These are phyloP conservation scores for Aspergillus sclerotiicarbonarius DNA, from an alignment of 495 filamentous ascomycete genomes.

Conservation along the genomic window DNA sequence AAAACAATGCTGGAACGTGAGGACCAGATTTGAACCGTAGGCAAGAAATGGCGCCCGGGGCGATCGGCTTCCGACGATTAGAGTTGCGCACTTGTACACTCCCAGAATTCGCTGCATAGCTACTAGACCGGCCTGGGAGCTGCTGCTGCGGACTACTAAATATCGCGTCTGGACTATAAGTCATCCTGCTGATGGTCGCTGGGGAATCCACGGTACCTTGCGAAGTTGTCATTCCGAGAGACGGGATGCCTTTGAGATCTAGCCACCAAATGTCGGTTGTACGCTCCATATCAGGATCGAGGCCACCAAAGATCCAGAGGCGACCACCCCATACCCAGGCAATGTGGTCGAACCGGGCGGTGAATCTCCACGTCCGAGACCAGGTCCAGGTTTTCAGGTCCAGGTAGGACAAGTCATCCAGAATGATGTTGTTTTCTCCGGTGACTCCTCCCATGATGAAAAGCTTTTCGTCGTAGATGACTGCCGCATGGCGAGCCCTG, in stretches of 20 bases:
- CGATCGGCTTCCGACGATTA: conserved; percentile 66
- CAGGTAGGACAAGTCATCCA: conserved; percentile 94
- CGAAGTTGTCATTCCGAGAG: conserved; percentile 71
- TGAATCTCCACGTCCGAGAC: conserved; percentile 95
- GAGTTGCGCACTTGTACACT: conserved; percentile 78
- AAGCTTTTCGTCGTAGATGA: conserved; percentile 92
- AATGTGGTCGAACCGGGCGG: conserved; percentile 88
- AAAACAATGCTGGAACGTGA: conserved; percentile 80
- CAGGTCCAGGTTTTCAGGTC: conserved; percentile 97
- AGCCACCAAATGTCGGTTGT: conserved; percentile 95
- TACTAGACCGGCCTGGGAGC: conserved; percentile 56
- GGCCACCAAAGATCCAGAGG: conserved; percentile 95
- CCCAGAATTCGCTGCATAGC: conserved; percentile 86
- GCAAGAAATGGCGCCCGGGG: conserved; percentile 86
- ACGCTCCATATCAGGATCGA: conserved; percentile 93
- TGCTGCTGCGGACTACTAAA: conserved; percentile 43
- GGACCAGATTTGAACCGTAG: conserved; percentile 85
- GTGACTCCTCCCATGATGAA: conserved; percentile 91
- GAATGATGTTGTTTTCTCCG: conserved; percentile 79
- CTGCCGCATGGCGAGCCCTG: conserved; percentile 86
- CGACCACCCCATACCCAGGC: conserved; percentile 87
- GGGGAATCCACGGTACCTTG: conserved; percentile 59
- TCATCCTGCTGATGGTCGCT: conserved; percentile 25
- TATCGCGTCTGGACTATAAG: conserved; percentile 46
- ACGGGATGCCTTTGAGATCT: conserved; percentile 84